Evolutionary conservation across 148 eudicot genomes (phyloP).

Genomic region (Vaccinium darrowii): DNA sequence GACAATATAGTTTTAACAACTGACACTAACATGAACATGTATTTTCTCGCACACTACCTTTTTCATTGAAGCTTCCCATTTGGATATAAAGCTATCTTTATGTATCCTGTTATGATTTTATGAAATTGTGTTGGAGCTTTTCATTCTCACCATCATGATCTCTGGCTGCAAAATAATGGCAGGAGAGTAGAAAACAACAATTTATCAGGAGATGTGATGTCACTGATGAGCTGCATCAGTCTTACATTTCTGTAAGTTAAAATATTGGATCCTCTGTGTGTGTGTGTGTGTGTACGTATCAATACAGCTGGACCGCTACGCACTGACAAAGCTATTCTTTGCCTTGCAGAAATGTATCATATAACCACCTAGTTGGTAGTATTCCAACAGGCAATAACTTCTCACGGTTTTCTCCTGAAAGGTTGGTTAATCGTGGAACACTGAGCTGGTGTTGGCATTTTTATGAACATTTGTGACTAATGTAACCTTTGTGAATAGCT

Average conservation of each 20-base stretch:
- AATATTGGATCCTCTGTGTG: neutral
- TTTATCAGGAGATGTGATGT: constrained; percentile 73
- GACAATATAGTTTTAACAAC: neutral
- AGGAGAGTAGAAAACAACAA: constrained; percentile 87
- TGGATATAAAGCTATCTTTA: neutral
- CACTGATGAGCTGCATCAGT: constrained; percentile 75
- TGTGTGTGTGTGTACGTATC: too few relatives aligned
- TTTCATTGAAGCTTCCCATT: neutral
- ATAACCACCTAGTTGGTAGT: constrained; percentile 71
- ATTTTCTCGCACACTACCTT: neutral
- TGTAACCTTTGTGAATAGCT: constrained; percentile 43
- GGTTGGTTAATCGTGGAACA: constrained; percentile 41
- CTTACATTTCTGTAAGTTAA: constrained; percentile 65
- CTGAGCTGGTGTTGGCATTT: constrained; percentile 1
- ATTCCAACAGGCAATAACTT: constrained; percentile 86
- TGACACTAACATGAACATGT: neutral
- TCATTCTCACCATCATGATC: neutral
- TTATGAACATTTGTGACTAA: neutral
- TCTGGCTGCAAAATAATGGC: constrained; percentile 22
- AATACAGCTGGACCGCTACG: neutral
- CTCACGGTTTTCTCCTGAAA: constrained; percentile 81
- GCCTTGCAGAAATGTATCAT: constrained; percentile 79
- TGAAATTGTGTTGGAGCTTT: neutral
- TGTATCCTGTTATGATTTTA: neutral
- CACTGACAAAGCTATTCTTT: neutral